Evolutionary conservation across 371 early-diverging fungal genomes (phyloP), one percentile per base, ranked within the genome.

Genomic region (Rhizopus stolonifer): DNA sequence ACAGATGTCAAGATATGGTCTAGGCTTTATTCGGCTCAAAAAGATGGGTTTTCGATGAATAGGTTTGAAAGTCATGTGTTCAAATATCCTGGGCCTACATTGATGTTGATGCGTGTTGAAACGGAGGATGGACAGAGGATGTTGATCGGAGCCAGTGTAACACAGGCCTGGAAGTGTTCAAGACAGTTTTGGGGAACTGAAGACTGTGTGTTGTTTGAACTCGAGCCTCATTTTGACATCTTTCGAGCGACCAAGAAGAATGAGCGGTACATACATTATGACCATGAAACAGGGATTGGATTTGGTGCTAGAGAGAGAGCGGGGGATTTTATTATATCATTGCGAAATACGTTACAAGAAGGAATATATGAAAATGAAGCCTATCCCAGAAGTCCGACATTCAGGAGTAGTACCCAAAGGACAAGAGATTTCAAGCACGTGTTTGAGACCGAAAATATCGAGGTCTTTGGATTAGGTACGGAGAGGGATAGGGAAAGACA

Each of bases 41-140:
- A 65, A 44, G 70, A 86, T 38, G 86, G 86, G 0, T 86, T 82
- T 57, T 79, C 84, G 14, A 86, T 84, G 84, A 86, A 82, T 42
- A 64, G 84, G 24, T 86, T 84, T 47, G 80, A 80, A 46, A 72
- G 67, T 7, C 79, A 80, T 46, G 79, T 82, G 1, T 86, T 84
- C 66, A 83, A 82, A 44, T 86, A 86, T 54, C 79, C 81, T 3
- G 86, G 82, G 0, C 84, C 86, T 0, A 86, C 84, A 0, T 46
- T 86, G 15, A 46, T 82, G 9, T 36, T 86, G 4, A 54, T 86
- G 23, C 65, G 69, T 23, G 75, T 67, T 0, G 74, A 74, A 29
- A 52, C 23, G 33, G 31, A n/a, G 22, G 9, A 10, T 26, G 7
- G 11, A 7, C 24, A 13, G 17, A 61, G 56, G 5, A 46, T 75